phyloP scores from a whole-genome alignment of 139 green algal genomes.

The Chloropicon primus region DNA sequence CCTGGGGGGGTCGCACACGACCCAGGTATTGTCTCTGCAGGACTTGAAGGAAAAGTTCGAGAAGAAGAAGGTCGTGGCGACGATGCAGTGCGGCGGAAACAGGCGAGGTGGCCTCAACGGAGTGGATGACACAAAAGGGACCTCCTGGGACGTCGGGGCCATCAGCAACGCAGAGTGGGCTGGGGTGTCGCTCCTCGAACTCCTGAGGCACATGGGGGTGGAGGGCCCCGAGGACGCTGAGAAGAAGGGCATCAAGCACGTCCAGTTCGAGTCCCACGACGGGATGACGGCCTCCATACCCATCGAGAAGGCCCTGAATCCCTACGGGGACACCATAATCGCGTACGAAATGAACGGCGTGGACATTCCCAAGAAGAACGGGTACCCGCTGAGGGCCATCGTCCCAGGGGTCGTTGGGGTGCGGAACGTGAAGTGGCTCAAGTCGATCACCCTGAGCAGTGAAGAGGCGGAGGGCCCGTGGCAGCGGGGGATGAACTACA shows the following conservation, averaged over 20 bases:
- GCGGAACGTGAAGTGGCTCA: slow-evolving; percentile 72
- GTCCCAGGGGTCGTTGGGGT: slow-evolving; percentile 57
- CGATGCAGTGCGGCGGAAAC: slow-evolving; percentile 76
- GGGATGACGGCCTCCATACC: slow-evolving; percentile 45
- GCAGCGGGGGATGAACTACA: not conserved
- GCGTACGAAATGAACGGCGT: slow-evolving; percentile 89
- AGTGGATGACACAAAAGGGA: slow-evolving; percentile 20
- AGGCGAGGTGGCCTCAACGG: slow-evolving; percentile 51
- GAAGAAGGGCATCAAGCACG: slow-evolving; percentile 11
- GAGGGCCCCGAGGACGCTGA: not conserved
- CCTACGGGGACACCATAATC: slow-evolving; percentile 52
- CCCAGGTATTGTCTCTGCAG: slow-evolving; percentile 39
- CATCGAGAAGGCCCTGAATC: slow-evolving; percentile 38
- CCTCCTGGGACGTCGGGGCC: slow-evolving; percentile 46
- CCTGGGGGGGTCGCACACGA: slow-evolving; percentile 21
- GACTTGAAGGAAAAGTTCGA: slow-evolving; percentile 59
- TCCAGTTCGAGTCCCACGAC: slow-evolving; percentile 26
- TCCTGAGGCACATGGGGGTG: not conserved
- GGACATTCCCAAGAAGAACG: slow-evolving; percentile 53
- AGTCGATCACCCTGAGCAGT: not conserved
- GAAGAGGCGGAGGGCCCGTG: not conserved
- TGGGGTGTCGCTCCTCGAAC: not conserved
- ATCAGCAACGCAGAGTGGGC: not conserved
- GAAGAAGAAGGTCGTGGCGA: slow-evolving; percentile 50
- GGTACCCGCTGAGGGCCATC: slow-evolving; percentile 55